Base-by-base conservation (phyloP, 129 eudicot species). In the Logfia minima region DNA sequence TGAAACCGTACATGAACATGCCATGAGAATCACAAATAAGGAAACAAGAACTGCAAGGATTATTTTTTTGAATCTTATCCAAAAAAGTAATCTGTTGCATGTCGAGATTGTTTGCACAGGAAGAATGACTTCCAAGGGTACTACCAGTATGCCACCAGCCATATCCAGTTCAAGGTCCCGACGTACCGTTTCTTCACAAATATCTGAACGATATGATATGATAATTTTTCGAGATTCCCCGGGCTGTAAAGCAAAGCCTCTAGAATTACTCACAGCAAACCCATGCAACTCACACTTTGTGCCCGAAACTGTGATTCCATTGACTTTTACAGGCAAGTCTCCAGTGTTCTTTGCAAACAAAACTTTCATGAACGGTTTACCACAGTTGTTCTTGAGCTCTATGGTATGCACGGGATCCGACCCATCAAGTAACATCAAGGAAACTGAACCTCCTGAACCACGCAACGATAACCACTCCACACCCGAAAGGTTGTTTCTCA, bases 401-500 rank as follows among this genome's bases (percentile, higher is more conserved):
- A 93, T 59, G 8, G 75, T 83, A 58, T 75, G 88, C 58, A 87
- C 87, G 0, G 84, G 88, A 72, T 85, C 84, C 4, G 86, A 78
- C 34, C 88, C 93, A 21, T 93, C 91, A 61, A 80, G 85, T 78
- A 93, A 80, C 39, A 69, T 84, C 52, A 93, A 60, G 4, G 96
- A 92, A 65, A 81, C 72, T 37, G 79, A 86, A 7, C 98, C 98
- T 52, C 98, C 98, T 63, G 81, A 84, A 23, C 97, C 98, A 71
- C 77, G 90, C 72, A 93, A 77, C 8, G 91, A 48, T 75, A 93
- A 52, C 97, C 89, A 90, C 85, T 90, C 98, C 5, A 94, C 93
- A 66, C 98, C 98, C 23, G 98, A 91, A 48, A 89, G 89, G 84
- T 91, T 91, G 88, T 91, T 94, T 76, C 97, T 86, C 17, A 91